Evolutionary conservation across 306 rosid genomes (phyloP).

Genomic region (Geum urbanum): DNA sequence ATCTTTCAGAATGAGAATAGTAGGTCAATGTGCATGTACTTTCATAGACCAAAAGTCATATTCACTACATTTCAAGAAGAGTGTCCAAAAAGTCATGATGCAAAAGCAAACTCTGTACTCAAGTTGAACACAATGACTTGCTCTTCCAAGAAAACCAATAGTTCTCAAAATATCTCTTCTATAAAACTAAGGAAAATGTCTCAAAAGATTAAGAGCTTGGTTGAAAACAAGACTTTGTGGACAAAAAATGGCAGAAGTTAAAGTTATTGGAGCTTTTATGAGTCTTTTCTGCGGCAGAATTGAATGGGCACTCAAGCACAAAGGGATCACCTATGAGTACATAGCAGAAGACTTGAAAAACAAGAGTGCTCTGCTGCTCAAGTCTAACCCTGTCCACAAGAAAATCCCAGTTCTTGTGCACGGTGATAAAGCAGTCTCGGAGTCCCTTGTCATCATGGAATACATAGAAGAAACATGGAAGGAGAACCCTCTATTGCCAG

Average conservation of each 20-base stretch:
- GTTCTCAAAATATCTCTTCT: background rate
- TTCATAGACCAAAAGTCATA: too few species aligned
- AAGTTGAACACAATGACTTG: constrained; percentile 6
- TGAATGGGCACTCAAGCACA: constrained; percentile 42
- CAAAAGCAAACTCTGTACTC: background rate
- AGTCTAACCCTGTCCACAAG: constrained; percentile 51
- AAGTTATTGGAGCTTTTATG: constrained; percentile 20
- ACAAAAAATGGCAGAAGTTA: constrained; percentile 28
- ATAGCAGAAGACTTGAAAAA: constrained; percentile 38
- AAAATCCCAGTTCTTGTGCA: constrained; percentile 58
- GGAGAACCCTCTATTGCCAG: constrained; percentile 27
- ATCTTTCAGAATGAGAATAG: background rate
- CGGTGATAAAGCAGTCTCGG: constrained; percentile 35
- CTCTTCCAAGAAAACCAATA: constrained; percentile 11
- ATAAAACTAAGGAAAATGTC: constrained; percentile 10
- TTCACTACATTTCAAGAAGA: background rate
- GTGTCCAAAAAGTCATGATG: background rate
- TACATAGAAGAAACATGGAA: constrained; percentile 55
- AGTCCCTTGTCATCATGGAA: constrained; percentile 52
- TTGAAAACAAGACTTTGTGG: background rate
- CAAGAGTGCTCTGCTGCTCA: constrained; percentile 46
- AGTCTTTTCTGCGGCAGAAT: constrained; percentile 30
- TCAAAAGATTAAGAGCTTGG: constrained; percentile 4
- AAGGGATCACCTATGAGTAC: constrained; percentile 38
- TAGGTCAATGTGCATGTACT: background rate